Percentiles rank a stretch among this genome's conserved stretches.
Conservation (phyloP, 208 protist species). For the Leishmania arabica region DNA sequence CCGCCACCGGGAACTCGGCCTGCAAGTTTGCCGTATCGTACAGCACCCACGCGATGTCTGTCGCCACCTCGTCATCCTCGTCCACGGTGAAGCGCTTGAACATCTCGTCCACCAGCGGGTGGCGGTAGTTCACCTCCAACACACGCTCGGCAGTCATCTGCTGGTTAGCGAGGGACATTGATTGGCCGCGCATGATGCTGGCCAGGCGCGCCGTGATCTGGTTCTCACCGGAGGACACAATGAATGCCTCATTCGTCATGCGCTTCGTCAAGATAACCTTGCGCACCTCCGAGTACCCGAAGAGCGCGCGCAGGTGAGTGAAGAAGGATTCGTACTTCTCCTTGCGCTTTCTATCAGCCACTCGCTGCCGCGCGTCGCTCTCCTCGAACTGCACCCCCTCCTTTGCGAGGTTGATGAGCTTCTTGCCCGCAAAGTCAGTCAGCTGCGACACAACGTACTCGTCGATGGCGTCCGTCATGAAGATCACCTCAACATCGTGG, state of each 20-base stretch:
- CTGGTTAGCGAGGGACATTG: constrained; percentile 55
- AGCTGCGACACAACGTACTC: constrained; percentile 96
- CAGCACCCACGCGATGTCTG: constrained; percentile 94
- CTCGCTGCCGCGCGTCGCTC: constrained; percentile 82
- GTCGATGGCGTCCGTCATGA: constrained; percentile 98
- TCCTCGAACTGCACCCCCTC: constrained; percentile 96
- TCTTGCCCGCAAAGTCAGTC: constrained; percentile 95
- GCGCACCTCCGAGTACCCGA: constrained; percentile 69
- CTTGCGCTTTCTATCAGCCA: constrained; percentile 90
- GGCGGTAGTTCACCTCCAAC: constrained; percentile 98
- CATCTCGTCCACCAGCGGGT: constrained; percentile 96
- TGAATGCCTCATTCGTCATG: constrained; percentile 92
- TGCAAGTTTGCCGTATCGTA: constrained; percentile 95
- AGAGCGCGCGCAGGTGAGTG: constrained; percentile 78
- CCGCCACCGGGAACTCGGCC: constrained; percentile 93
- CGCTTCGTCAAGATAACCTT: constrained; percentile 95
- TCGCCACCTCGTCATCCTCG: constrained; percentile 77
- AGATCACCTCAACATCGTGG: constrained; percentile 93
- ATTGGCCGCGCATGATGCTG: constrained; percentile 97
- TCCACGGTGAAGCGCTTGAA: constrained; percentile 84
- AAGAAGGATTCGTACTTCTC: constrained; percentile 90
- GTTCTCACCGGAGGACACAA: constrained; percentile 93
- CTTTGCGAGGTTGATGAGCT: constrained; percentile 97
- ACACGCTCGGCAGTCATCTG: constrained; percentile 81
- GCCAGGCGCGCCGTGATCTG: constrained; percentile 98